phyloP scores from a whole-genome alignment of 257 asterid species.

The Lantana camara region DNA sequence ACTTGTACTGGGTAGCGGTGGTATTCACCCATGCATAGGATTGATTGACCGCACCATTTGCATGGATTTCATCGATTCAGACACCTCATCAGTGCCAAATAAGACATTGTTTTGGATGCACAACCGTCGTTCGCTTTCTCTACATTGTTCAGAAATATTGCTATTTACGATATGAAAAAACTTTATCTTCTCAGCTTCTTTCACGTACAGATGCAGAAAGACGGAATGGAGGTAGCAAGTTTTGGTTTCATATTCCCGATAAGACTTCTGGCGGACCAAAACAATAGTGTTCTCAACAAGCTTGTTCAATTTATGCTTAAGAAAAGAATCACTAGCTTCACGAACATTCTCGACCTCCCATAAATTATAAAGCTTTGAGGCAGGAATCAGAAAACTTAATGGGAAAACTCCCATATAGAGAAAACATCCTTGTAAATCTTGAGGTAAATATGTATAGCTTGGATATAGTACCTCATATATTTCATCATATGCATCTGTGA shows the following conservation, averaged over 20 bases:
- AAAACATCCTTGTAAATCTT: slow-evolving; percentile 19
- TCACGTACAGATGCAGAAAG: slow-evolving; percentile 10
- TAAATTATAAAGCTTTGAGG: slow-evolving; percentile 1
- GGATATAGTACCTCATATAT: slow-evolving; percentile 17
- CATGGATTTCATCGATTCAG: neutral
- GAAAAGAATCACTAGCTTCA: no score
- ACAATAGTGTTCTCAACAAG: slow-evolving; percentile 3
- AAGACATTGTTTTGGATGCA: neutral
- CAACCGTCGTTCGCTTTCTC: neutral
- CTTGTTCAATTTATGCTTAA: no score
- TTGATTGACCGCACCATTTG: neutral
- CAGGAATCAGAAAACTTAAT: neutral
- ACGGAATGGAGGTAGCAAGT: slow-evolving; percentile 19
- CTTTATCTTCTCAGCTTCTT: slow-evolving; percentile 6
- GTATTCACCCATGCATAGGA: neutral
- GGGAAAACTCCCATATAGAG: slow-evolving; percentile 30
- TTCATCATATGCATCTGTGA: slow-evolving; percentile 11
- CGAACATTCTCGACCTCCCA: slow-evolving; percentile 24
- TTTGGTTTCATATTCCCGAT: neutral
- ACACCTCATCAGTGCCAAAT: neutral
- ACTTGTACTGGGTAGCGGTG: neutral
- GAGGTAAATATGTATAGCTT: slow-evolving; percentile 29
- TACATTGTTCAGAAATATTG: neutral
- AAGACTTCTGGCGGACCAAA: neutral
- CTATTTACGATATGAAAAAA: neutral